phyloP scores from a whole-genome alignment of 2,329 filamentous ascomycete species.

The Gaeumannomyces sp. region DNA sequence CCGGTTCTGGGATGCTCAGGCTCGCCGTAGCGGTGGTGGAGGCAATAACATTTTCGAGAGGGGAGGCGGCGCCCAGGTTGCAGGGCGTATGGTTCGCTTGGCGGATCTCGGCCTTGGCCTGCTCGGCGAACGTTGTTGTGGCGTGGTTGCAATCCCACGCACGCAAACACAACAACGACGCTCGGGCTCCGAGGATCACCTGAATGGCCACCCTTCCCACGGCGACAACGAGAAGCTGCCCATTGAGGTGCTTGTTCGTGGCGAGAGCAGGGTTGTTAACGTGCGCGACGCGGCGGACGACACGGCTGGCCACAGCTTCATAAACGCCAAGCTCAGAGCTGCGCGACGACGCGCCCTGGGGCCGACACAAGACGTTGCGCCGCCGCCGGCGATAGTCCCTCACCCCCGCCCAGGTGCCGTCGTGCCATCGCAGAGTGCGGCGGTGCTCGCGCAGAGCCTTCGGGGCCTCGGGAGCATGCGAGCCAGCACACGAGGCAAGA shows the following conservation, averaged over 20 bases:
- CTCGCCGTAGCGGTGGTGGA: conserved; percentile 43
- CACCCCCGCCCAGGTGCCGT: conserved; percentile 39
- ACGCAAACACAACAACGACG: conserved; percentile 12
- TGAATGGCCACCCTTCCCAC: conserved; percentile 11
- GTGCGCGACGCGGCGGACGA: conserved; percentile 42
- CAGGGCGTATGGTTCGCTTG: conserved; percentile 47
- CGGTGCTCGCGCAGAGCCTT: conserved; percentile 40
- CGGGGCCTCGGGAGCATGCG: conserved; percentile 29
- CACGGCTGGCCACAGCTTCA: conserved; percentile 13
- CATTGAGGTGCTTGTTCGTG: conserved; percentile 47
- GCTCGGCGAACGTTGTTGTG: conserved; percentile 50
- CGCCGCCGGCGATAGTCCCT: conserved; percentile 48
- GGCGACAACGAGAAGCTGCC: conserved; percentile 33
- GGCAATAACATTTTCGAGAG: conserved; percentile 44
- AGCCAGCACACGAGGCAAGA: conserved; percentile 11
- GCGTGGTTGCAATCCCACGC: conserved; percentile 40
- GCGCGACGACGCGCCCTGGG: conserved; percentile 33
- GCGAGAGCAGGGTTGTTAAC: conserved; percentile 49
- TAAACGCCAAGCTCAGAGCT: conserved; percentile 26
- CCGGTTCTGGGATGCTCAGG: conserved; percentile 55
- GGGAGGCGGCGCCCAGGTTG: conserved; percentile 43
- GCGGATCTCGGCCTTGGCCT: conserved; percentile 46
- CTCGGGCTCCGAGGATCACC: conserved; percentile 18
- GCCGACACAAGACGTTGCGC: conserved; percentile 23
- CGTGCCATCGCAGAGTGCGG: conserved; percentile 21